phyloP scores from a whole-genome alignment of 2,329 filamentous ascomycete genomes.

The Drechslera avenae region DNA sequence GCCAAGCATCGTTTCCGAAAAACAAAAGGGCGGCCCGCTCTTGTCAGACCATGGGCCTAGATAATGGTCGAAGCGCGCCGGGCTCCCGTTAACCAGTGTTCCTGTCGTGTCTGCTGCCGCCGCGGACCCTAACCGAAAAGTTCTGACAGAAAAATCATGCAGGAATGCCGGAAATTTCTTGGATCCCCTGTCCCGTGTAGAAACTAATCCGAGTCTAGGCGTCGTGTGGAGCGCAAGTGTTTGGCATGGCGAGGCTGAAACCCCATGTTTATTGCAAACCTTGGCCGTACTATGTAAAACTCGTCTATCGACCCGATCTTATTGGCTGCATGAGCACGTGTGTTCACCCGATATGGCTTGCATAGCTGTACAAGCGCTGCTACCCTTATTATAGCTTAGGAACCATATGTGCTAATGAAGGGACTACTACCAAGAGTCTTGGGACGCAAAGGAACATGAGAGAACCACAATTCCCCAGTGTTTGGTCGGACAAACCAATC shows the following conservation, averaged over 20 bases:
- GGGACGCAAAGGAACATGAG: neutral
- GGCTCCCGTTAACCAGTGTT: too few species aligned
- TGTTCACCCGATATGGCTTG: neutral
- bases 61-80: too few species aligned
- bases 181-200: neutral
- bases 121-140: too few species aligned
- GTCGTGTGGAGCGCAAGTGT: neutral
- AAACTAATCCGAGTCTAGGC: neutral
- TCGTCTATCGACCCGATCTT: neutral
- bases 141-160: neutral
- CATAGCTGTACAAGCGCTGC: neutral
- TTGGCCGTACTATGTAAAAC: neutral
- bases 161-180: neutral
- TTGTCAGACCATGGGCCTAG: too few species aligned
- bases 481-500: constrained; percentile 2
- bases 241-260: constrained; percentile 1
- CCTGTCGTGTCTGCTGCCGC: too few species aligned
- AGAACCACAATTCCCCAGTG: neutral
- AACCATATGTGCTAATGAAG: neutral
- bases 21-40: too few species aligned
- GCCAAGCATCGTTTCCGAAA: too few species aligned
- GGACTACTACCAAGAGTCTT: constrained; percentile 1
- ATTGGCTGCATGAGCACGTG: neutral
- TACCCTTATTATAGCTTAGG: neutral
- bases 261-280: constrained; percentile 1